Base-by-base conservation (phyloP, 192 early-diverging fungal species). In the Mortierella claussenii region DNA sequence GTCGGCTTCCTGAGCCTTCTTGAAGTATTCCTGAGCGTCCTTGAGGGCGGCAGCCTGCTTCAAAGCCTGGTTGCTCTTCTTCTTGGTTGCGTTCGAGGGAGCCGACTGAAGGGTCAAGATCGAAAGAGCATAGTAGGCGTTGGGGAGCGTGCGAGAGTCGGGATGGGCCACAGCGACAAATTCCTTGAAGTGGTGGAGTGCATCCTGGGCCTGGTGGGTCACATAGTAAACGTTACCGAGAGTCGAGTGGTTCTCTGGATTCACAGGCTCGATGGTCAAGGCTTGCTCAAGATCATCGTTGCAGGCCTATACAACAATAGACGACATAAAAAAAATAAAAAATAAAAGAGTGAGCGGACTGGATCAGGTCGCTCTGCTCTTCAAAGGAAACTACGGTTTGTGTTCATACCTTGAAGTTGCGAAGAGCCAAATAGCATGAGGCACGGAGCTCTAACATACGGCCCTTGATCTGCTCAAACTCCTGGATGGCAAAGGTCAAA, bases 401-500 rank as follows among this genome's bases (percentile, higher is more conserved):
- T n/a, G n/a, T n/a, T n/a, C n/a, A 58, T 75, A 75, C 70, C 73
- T 85, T 80, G 40, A 74, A 40, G 53, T 88, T 76, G 40, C 74
- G 68, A 30, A 76, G 60, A 37, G 79, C 71, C 55, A 86, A 65
- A 27, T 86, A 62, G 67, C 87, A 88, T 30, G 80, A 80, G 45
- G 85, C 82, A 58, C 85, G 85, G 61, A 88, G 69, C 60, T 81
- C 83, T 40, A 66, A 61, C 57, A 86, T 60, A 48, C 87, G 82
- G n/a, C 81, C 82, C 65, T 81, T 80, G 57, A 88, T 64, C 18
- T 80, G 67, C 28, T 59, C 69, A 58, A 85, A 86, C 43, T 82
- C 82, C 34, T 81, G 78, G 47, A 88, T 81, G 31, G 85, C 87
- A 24, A 88, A 75, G 34, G 68, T 75, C 47, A 88, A 62, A 47